Evolutionary conservation across 2,329 filamentous ascomycete genomes (phyloP).

Genomic region (Penicillium sclerotiorum): DNA sequence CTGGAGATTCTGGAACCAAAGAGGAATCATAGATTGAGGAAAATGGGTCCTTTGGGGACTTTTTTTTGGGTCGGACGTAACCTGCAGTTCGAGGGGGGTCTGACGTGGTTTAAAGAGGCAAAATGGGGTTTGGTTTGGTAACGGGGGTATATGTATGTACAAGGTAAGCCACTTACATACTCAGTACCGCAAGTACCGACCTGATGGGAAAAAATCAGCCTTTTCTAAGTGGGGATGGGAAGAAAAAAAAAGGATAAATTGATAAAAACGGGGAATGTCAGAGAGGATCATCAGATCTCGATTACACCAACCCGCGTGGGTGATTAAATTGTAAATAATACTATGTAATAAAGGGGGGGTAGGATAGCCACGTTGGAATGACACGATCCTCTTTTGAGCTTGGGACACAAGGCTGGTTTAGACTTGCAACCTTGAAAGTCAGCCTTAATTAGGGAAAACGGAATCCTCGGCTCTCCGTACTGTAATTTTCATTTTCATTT

Average conservation of each 20-base stretch:
- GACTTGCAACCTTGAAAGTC: too few species aligned
- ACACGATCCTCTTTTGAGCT: too few species aligned
- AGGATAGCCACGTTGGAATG: neutral
- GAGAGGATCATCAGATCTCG: constrained; percentile 5
- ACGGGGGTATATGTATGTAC: constrained; percentile 17
- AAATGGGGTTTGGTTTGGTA: constrained; percentile 7
- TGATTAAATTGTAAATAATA: too few species aligned
- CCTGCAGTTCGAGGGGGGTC: constrained; percentile 15
- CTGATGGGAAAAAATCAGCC: neutral
- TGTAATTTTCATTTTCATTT: constrained; percentile 1
- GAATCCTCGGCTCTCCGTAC: neutral
- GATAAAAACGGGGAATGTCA: neutral
- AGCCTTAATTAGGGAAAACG: neutral
- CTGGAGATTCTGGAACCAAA: constrained; percentile 16
- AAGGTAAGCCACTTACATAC: constrained; percentile 17
- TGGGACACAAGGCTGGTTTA: too few species aligned
- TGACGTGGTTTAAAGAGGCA: constrained; percentile 19
- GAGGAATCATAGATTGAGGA: constrained; percentile 14
- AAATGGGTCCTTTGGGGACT: constrained; percentile 14
- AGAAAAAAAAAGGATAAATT: too few species aligned
- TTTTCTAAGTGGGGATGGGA: neutral
- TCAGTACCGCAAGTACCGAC: constrained; percentile 12
- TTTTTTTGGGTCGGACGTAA: constrained; percentile 12
- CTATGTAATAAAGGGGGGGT: neutral
- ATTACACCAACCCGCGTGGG: constrained; percentile 1